Percentiles rank a stretch among this genome's conserved stretches.
Conservation (phyloP, 139 green algal species). For the Mesostigma viride region DNA sequence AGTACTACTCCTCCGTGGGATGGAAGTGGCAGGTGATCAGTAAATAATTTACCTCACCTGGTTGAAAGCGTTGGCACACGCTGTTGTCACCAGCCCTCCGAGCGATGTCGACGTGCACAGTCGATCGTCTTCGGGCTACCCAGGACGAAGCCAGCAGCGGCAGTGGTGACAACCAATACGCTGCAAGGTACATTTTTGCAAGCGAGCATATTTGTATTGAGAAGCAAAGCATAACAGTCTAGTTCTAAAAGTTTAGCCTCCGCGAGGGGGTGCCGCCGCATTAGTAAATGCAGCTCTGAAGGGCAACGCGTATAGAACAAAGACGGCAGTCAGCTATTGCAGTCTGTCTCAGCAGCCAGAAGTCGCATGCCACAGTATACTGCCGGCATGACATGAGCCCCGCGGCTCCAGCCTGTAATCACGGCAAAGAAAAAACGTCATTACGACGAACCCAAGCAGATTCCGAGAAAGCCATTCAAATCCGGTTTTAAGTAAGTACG, state of each 20-base stretch:
- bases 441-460: background rate
- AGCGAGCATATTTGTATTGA: too few relatives aligned
- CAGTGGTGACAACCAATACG: conserved; percentile 75
- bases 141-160: conserved; percentile 68
- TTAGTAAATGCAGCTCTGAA: too few relatives aligned
- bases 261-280: background rate
- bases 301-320: background rate
- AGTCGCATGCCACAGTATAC: too few relatives aligned
- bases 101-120: conserved; percentile 68
- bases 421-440: background rate
- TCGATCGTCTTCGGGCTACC: conserved; percentile 56
- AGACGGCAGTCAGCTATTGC: background rate
- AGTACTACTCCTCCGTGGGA: too few relatives aligned
- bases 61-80: conserved; percentile 89
- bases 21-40: too few relatives aligned
- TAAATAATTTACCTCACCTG: too few relatives aligned
- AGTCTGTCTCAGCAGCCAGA: background rate
- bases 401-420: too few relatives aligned
- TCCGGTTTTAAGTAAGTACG: background rate
- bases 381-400: too few relatives aligned
- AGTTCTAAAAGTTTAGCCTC: too few relatives aligned
- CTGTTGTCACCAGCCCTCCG: conserved; percentile 73
- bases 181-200: conserved; percentile 37
- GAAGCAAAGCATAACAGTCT: too few relatives aligned
- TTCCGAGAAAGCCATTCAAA: background rate